phyloP scores from a whole-genome alignment of 768 basidiomycete genomes.

The Kwoniella sp. region DNA sequence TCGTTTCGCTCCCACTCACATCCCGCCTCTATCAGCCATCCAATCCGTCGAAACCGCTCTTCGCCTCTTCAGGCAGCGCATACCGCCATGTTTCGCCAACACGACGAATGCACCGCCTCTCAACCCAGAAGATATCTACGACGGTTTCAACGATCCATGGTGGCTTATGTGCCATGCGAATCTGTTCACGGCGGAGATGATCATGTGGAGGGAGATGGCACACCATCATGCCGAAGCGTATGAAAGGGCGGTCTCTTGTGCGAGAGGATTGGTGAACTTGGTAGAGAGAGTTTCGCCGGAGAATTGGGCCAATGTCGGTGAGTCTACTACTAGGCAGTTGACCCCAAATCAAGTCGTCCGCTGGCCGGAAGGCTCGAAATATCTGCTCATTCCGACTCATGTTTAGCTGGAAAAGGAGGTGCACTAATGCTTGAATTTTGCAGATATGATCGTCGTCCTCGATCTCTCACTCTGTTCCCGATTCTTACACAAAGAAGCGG shows the following conservation, averaged over 20 bases:
- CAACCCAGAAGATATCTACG: constrained; percentile 16
- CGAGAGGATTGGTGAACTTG: constrained; percentile 40
- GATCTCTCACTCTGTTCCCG: constrained; percentile 46
- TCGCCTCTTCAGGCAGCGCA: constrained; percentile 23
- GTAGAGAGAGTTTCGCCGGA: constrained; percentile 30
- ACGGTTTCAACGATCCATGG: constrained; percentile 45
- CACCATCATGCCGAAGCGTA: constrained; percentile 33
- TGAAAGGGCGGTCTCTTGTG: constrained; percentile 41
- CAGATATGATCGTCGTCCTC: constrained; percentile 45
- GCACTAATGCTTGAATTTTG: no score
- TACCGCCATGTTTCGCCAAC: constrained; percentile 23
- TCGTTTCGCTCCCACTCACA: constrained; percentile 20
- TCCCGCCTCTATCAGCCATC: constrained; percentile 25
- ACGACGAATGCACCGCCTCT: constrained; percentile 2
- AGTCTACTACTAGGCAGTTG: constrained; percentile 24
- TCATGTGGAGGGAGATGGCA: constrained; percentile 48
- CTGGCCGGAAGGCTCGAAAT: no score
- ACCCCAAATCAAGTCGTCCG: no score
- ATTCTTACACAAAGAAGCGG: constrained; percentile 46
- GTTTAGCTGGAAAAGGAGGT: no score
- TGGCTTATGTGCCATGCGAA: constrained; percentile 46
- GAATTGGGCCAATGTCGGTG: constrained; percentile 46
- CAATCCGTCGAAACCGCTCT: constrained; percentile 31
- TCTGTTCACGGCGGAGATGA: constrained; percentile 48
- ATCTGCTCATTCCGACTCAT: no score